phyloP scores from a whole-genome alignment of 2,329 filamentous ascomycete species.

The Colletotrichum paranaense region DNA sequence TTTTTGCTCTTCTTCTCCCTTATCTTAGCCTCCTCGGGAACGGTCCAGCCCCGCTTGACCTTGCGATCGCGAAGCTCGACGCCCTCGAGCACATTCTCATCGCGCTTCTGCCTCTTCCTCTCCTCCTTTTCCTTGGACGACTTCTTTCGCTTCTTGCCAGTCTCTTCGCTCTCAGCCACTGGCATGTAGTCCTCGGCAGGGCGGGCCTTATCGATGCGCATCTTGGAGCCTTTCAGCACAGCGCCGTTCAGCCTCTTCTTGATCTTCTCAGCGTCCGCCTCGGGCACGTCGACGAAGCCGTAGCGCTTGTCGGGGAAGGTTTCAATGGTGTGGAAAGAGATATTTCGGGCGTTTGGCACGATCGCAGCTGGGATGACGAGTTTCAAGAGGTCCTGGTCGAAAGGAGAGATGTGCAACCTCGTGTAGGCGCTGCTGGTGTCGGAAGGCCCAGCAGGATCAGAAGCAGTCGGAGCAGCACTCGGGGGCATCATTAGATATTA shows the following conservation, averaged over 20 bases:
- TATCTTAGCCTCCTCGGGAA: slow-evolving; percentile 64
- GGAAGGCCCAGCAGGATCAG: slow-evolving; percentile 16
- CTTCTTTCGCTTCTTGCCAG: slow-evolving; percentile 56
- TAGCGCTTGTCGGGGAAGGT: slow-evolving; percentile 92
- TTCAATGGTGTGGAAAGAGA: slow-evolving; percentile 88
- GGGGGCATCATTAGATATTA: slow-evolving; percentile 29
- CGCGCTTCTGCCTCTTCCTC: slow-evolving; percentile 63
- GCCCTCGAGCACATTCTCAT: slow-evolving; percentile 68
- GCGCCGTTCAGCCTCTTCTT: slow-evolving; percentile 91
- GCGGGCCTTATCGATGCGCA: slow-evolving; percentile 84
- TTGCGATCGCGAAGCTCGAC: slow-evolving; percentile 79
- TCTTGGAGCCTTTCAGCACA: slow-evolving; percentile 85
- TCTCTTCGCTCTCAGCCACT: slow-evolving; percentile 45
- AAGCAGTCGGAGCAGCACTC: not conserved
- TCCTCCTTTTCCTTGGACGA: slow-evolving; percentile 46
- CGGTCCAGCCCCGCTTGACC: slow-evolving; percentile 91
- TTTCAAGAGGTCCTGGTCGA: slow-evolving; percentile 79
- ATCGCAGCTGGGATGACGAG: slow-evolving; percentile 77
- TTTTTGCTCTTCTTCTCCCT: slow-evolving; percentile 59
- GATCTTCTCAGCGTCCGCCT: slow-evolving; percentile 86
- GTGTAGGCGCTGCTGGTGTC: slow-evolving; percentile 47
- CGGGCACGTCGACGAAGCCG: slow-evolving; percentile 88
- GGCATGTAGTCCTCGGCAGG: slow-evolving; percentile 65
- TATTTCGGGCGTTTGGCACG: slow-evolving; percentile 75
- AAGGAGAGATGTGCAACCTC: slow-evolving; percentile 88